These are phyloP conservation scores for Pittosporum tobira DNA, from an alignment of 129 eudicot species.

Conservation along the genomic window DNA sequence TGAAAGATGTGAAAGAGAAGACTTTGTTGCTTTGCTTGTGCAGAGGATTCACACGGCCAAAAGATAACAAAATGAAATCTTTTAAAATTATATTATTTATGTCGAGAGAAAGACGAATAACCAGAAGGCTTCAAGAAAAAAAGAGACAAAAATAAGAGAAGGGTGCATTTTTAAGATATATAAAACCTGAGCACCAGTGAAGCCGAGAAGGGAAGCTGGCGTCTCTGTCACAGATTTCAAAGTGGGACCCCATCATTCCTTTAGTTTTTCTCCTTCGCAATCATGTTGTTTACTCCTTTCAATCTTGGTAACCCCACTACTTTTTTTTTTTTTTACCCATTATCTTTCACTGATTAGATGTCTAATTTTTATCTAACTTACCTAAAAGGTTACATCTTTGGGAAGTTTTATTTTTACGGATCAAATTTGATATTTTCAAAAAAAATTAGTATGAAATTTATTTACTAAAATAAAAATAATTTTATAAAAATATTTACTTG, in stretches of 20 bases:
- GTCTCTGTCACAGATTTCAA: slow-evolving; percentile 61
- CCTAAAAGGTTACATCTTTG: too few relatives aligned
- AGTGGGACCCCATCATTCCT: slow-evolving; percentile 36
- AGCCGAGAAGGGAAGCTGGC: slow-evolving; percentile 51
- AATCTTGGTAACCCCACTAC: background rate
- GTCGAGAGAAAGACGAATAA: background rate
- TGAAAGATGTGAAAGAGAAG: slow-evolving; percentile 79
- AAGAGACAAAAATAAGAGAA: slow-evolving; percentile 16
- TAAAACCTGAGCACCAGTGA: slow-evolving; percentile 27
- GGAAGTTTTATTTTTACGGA: too few relatives aligned
- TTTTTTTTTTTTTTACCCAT: background rate
- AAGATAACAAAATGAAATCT: slow-evolving; percentile 32
- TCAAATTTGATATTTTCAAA: too few relatives aligned
- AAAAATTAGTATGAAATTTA: too few relatives aligned
- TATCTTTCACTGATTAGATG: background rate
- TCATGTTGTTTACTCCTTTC: slow-evolving; percentile 7
- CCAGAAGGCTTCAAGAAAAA: background rate
- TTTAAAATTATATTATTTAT: background rate
- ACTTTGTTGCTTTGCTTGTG: slow-evolving; percentile 39
- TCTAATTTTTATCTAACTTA: too few relatives aligned
- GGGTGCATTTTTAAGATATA: too few relatives aligned
- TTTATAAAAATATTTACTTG: too few relatives aligned
- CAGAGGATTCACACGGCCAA: slow-evolving; percentile 38
- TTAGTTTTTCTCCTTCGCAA: background rate
- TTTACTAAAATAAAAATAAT: too few relatives aligned